Evolutionary conservation across 202 grass and related monocot species (phyloP), one percentile per base, ranked within the genome.

Genomic region (Panicum virgatum): DNA sequence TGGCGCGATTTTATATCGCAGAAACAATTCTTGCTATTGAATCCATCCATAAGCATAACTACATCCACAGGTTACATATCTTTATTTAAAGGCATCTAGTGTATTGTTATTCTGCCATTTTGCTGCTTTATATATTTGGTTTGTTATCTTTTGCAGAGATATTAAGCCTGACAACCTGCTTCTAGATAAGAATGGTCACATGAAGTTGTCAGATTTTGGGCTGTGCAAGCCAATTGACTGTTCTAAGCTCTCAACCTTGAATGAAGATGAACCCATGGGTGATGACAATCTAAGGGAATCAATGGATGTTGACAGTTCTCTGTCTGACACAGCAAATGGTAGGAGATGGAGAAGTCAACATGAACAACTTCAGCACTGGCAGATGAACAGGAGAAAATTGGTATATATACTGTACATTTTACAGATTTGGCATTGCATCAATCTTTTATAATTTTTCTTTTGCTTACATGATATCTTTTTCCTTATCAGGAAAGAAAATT

Each of bases 131-230:
- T 66, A 43, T 72, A 58, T 60, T 79, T 80, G 63, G 26, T 42
- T 80, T 91, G 29, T 74, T 79, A 61, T 78, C 44, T 51, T 90
- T 86, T 91, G 62, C 83, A 98, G 96, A 82, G 96, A 98, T 82
- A 96, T 98, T 62, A 98, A 98, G 82, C 96, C 96, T 52, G 96
- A 98, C 43, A 98, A 98, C 83, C 85, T 98, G 64, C 83, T 98
- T 19, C 86, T 98, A 53, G 96, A 98, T 78, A 93, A 92, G 75
- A 93, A 90, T 67, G 96, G 96, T 84, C 90, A 98, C 89, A 96
- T 98, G 96, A 98, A 98, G 78, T 66, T 98, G 62, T 96, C 96
- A 40, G 96, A 98, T 86, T 98, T 98, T 75, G 96, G 96, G 44
- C 56, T 98, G 50, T 98, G 96, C 87, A 98, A 98, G 68, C 96